Conservation (phyloP, 768 basidiomycete species). For the Boletus patriciae region DNA sequence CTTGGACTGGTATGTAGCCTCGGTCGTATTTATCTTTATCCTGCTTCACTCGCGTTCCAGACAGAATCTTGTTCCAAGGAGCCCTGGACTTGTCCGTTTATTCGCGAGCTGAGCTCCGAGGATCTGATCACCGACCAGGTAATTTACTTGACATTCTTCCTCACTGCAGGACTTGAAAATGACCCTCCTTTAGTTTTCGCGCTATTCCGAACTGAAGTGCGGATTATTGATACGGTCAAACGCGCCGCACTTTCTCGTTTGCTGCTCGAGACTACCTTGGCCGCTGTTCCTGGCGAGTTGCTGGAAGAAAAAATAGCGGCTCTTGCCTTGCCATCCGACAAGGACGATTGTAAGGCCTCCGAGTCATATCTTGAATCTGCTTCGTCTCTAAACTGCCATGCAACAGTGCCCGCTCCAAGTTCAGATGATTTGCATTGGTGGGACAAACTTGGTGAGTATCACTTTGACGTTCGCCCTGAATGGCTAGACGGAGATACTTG, state of each 20-base stretch:
- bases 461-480: background rate
- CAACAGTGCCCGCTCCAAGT: conserved; percentile 80
- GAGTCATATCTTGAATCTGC: background rate
- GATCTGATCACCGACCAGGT: conserved; percentile 98
- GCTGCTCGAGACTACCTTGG: conserved; percentile 62
- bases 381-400: conserved; percentile 4
- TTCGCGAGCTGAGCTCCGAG: conserved; percentile 76
- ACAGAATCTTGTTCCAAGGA: conserved; percentile 90
- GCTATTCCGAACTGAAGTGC: conserved; percentile 74
- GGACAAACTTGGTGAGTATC: conserved; percentile 60
- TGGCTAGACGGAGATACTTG: background rate
- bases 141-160: conserved; percentile 7
- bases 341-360: conserved; percentile 32
- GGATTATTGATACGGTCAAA: conserved; percentile 76
- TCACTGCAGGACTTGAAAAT: conserved; percentile 1
- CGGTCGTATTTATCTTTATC: background rate
- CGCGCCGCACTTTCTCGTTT: conserved; percentile 66
- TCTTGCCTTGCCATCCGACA: conserved; percentile 49
- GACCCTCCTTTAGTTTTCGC: conserved; percentile 63
- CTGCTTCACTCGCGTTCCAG: conserved; percentile 41
- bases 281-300: conserved; percentile 63
- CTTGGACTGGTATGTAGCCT: conserved; percentile 81
- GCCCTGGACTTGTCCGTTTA: conserved; percentile 76
- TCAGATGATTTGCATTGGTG: conserved; percentile 79
- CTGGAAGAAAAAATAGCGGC: conserved; percentile 69